A percentile compares a stretch with the other conserved stretches of the same genome.
Conservation (phyloP, 495 filamentous ascomycete species). For the Talaromyces liani region DNA sequence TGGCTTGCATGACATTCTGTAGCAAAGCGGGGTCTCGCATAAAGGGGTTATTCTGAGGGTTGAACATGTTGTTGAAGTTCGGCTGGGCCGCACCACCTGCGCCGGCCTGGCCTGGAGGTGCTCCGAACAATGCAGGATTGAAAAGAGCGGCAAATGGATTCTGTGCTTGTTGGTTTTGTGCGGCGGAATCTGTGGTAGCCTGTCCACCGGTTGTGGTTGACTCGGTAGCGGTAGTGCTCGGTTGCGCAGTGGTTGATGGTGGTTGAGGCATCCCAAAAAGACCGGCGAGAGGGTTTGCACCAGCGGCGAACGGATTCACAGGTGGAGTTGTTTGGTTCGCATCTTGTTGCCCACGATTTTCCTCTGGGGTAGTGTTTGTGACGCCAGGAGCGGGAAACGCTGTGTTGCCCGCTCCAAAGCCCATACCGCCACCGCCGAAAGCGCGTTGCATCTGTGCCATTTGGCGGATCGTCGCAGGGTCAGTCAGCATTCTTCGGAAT, state of each 20-base stretch:
- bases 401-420: slow-evolving; percentile 27
- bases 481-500: slow-evolving; percentile 93
- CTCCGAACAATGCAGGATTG: slow-evolving; percentile 34
- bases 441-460: slow-evolving; percentile 71
- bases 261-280: slow-evolving; percentile 44
- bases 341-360: slow-evolving; percentile 24
- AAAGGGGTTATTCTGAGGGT: slow-evolving; percentile 39
- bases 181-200: slow-evolving; percentile 12
- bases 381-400: slow-evolving; percentile 85
- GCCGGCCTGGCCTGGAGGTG: slow-evolving; percentile 1
- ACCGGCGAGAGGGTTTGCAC: slow-evolving; percentile 64
- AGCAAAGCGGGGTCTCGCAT: slow-evolving; percentile 42
- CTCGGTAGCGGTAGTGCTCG: not conserved
- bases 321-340: slow-evolving; percentile 17
- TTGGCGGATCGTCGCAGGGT: slow-evolving; percentile 72
- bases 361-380: slow-evolving; percentile 60
- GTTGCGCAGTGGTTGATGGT: not conserved
- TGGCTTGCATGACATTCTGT: slow-evolving; percentile 39
- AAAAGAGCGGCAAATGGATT: slow-evolving; percentile 51
- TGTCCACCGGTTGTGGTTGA: slow-evolving; percentile 18
- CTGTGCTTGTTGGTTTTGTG: slow-evolving; percentile 24
- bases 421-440: slow-evolving; percentile 50
- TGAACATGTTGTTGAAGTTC: slow-evolving; percentile 37
- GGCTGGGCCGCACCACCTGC: slow-evolving; percentile 12
- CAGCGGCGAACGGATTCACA: slow-evolving; percentile 23